A percentile compares a stretch with the other conserved stretches of the same genome.
These are phyloP conservation scores for Candida berthetii DNA, from an alignment of 805 yeast species.

Conservation along the genomic window DNA sequence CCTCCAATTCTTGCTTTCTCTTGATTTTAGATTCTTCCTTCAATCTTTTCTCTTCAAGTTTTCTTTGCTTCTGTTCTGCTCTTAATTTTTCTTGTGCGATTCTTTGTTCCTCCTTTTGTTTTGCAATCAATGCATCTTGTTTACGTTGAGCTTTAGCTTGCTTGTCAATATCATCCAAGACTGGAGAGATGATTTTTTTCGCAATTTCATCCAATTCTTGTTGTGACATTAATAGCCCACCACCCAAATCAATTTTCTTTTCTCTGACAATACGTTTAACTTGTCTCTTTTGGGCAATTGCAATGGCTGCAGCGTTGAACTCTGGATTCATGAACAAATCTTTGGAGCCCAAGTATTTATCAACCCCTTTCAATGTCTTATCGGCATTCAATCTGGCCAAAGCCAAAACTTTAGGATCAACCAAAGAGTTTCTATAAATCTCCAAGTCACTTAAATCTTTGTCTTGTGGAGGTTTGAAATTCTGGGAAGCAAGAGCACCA, in stretches of 20 bases:
- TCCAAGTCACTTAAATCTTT: constrained; percentile 38
- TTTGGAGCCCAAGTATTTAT: constrained; percentile 33
- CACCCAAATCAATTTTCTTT: constrained; percentile 75
- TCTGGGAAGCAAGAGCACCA: constrained; percentile 53
- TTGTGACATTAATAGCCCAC: constrained; percentile 74
- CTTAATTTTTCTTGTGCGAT: constrained; percentile 34
- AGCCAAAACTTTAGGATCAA: constrained; percentile 37
- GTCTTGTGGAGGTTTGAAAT: constrained; percentile 31
- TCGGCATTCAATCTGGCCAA: constrained; percentile 48
- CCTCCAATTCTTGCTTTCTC: constrained; percentile 39
- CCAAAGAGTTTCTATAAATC: constrained; percentile 25
- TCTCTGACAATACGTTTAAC: constrained; percentile 44
- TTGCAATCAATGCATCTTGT: constrained; percentile 39
- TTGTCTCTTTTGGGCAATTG: constrained; percentile 65
- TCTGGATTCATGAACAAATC: constrained; percentile 39
- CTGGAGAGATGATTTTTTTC: constrained; percentile 72
- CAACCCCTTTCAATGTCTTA: constrained; percentile 29
- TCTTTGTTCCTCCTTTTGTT: constrained; percentile 28
- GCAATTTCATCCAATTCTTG: constrained; percentile 80
- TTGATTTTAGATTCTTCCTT: constrained; percentile 28
- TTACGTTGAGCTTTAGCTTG: constrained; percentile 68
- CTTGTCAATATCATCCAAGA: constrained; percentile 61
- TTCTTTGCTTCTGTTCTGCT: constrained; percentile 29
- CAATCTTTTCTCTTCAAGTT: constrained; percentile 31
- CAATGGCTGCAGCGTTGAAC: constrained; percentile 67